phyloP scores from a whole-genome alignment of 2,329 filamentous ascomycete genomes.

The Botrytis porri region DNA sequence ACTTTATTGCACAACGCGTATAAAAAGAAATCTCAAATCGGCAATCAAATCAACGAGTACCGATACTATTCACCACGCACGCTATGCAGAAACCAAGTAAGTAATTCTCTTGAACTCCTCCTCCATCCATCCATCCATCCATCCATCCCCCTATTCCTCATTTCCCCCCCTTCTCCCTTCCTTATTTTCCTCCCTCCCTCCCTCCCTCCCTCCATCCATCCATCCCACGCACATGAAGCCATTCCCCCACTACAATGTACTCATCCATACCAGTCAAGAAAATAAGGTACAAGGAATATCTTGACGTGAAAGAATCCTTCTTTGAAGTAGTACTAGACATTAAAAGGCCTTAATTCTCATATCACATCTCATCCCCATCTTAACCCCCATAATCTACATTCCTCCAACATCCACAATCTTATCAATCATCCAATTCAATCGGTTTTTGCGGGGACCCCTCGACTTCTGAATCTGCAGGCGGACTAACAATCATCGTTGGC shows the following conservation, averaged over 20 bases:
- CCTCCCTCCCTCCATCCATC: neutral
- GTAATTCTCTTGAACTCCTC: slow-evolving; percentile 5
- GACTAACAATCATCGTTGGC: slow-evolving; percentile 35
- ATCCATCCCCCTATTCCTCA: slow-evolving; percentile 4
- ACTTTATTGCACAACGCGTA: neutral
- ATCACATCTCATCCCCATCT: slow-evolving; percentile 19
- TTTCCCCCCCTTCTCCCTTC: neutral
- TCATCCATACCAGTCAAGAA: slow-evolving; percentile 8
- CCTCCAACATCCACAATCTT: slow-evolving; percentile 26
- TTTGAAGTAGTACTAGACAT: slow-evolving; percentile 28
- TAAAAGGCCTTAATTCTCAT: slow-evolving; percentile 23
- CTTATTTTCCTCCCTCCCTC: neutral
- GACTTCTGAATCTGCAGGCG: slow-evolving; percentile 32
- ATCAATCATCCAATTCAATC: slow-evolving; percentile 35
- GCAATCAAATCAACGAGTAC: slow-evolving; percentile 5
- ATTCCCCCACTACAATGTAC: neutral
- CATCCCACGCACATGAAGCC: neutral
- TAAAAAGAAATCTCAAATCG: neutral
- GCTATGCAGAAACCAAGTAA: slow-evolving; percentile 25
- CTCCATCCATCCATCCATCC: slow-evolving; percentile 9
- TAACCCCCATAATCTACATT: slow-evolving; percentile 26
- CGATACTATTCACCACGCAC: slow-evolving; percentile 20
- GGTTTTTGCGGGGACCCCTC: slow-evolving; percentile 27
- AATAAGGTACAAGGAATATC: slow-evolving; percentile 17
- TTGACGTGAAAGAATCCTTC: slow-evolving; percentile 8